These are phyloP conservation scores for Starmera quercuum DNA, from an alignment of 805 yeast species.

Conservation along the genomic window DNA sequence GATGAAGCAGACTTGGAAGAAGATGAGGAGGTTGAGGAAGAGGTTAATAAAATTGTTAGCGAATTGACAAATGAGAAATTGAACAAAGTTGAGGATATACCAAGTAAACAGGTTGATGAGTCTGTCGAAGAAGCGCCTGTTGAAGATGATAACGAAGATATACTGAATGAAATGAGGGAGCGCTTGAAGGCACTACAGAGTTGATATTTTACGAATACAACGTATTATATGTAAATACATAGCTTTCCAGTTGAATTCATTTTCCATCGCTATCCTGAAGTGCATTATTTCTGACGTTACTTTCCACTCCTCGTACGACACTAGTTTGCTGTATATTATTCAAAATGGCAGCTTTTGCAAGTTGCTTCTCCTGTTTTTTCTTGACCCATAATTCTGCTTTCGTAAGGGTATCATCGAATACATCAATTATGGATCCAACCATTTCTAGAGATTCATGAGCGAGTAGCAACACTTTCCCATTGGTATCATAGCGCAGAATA, in stretches of 20 bases:
- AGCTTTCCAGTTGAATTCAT: neutral
- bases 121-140: slow-evolving; percentile 17
- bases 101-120: slow-evolving; percentile 20
- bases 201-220: slow-evolving; percentile 14
- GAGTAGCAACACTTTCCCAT: slow-evolving; percentile 67
- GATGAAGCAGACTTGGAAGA: slow-evolving; percentile 58
- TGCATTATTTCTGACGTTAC: too few species aligned
- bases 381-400: slow-evolving; percentile 82
- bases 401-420: slow-evolving; percentile 77
- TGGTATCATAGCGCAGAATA: slow-evolving; percentile 26
- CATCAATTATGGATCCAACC: slow-evolving; percentile 74
- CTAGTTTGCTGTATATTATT: slow-evolving; percentile 8
- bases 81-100: slow-evolving; percentile 27
- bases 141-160: slow-evolving; percentile 63
- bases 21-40: slow-evolving; percentile 58
- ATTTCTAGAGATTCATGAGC: slow-evolving; percentile 85
- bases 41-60: slow-evolving; percentile 54
- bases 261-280: neutral
- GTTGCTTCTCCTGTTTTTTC: slow-evolving; percentile 32
- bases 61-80: slow-evolving; percentile 36
- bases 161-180: slow-evolving; percentile 82
- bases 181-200: slow-evolving; percentile 78
- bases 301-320: too few species aligned
- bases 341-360: slow-evolving; percentile 21
- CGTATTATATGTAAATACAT: neutral